These are phyloP conservation scores for Eremothecium coryli DNA, from an alignment of 1,139 yeast genomes.

Conservation along the genomic window DNA sequence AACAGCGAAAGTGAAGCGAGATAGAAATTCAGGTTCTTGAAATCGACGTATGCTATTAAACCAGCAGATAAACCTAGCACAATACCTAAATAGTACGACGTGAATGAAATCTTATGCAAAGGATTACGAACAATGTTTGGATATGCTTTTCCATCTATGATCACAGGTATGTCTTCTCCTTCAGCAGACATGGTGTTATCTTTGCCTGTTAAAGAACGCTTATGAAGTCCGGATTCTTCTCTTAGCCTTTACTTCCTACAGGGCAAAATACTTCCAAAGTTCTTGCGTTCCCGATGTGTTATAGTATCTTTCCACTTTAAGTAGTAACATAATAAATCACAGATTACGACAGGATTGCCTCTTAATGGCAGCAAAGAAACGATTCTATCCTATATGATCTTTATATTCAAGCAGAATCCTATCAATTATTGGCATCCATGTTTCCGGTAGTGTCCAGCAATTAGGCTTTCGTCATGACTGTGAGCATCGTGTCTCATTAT, in stretches of 20 bases:
- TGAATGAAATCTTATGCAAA: conserved; percentile 33
- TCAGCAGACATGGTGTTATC: conserved; percentile 3
- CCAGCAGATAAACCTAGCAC: conserved; percentile 34
- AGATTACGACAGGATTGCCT: too few relatives aligned
- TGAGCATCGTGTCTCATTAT: conserved; percentile 29
- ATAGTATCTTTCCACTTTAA: too few relatives aligned
- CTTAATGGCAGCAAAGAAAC: too few relatives aligned
- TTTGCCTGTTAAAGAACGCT: too few relatives aligned
- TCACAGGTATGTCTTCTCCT: conserved; percentile 12
- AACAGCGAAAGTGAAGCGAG: conserved; percentile 47
- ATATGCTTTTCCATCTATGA: conserved; percentile 15
- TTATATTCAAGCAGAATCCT: too few relatives aligned
- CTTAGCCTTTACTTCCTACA: too few relatives aligned
- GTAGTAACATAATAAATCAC: too few relatives aligned
- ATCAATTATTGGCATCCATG: too few relatives aligned
- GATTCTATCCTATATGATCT: too few relatives aligned
- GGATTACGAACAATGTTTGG: conserved; percentile 32
- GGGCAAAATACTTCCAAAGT: too few relatives aligned
- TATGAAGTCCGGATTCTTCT: conserved; percentile 9
- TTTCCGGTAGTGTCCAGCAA: too few relatives aligned
- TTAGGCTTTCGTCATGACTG: conserved; percentile 2
- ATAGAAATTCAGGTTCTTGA: conserved; percentile 40
- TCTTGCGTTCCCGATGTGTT: too few relatives aligned
- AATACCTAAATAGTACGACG: conserved; percentile 36
- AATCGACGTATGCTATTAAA: conserved; percentile 24